A percentile compares a stretch with the other conserved stretches of the same genome.
Evolutionary conservation across 306 rosid genomes (phyloP).

Genomic region (Quercus berberidifolia): DNA sequence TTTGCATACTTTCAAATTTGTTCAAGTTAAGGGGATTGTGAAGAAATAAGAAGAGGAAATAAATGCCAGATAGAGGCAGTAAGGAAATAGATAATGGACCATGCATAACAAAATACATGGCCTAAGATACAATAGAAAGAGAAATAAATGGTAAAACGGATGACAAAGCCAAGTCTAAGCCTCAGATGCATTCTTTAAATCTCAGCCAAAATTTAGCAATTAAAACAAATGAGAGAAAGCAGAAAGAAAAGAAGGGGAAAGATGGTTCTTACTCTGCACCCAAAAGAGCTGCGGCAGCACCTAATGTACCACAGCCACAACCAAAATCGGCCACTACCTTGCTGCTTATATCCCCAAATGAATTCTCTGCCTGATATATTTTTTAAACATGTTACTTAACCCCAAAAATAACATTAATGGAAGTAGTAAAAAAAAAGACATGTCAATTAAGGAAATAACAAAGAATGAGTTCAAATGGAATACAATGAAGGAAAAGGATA

Average conservation of each 20-base stretch:
- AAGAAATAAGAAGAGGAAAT: background rate
- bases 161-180: background rate
- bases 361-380: constrained; percentile 77
- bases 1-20: constrained; percentile 2
- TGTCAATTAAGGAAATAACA: no score
- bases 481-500: no score
- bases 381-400: background rate
- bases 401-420: no score
- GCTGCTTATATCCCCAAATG: constrained; percentile 77
- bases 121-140: background rate
- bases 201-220: background rate
- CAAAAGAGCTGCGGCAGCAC: constrained; percentile 83
- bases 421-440: no score
- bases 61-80: background rate
- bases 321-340: constrained; percentile 96
- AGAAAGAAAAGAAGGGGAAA: constrained; percentile 14
- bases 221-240: background rate
- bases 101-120: background rate
- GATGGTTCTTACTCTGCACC: constrained; percentile 73
- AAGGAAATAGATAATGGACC: background rate
- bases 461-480: no score
- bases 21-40: background rate
- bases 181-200: background rate
- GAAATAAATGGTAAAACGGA: background rate
- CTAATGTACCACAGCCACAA: constrained; percentile 90